Evolutionary conservation across 768 basidiomycete species (phyloP), one percentile per base, ranked within the genome.

Genomic region (Chalciporus piperatus): DNA sequence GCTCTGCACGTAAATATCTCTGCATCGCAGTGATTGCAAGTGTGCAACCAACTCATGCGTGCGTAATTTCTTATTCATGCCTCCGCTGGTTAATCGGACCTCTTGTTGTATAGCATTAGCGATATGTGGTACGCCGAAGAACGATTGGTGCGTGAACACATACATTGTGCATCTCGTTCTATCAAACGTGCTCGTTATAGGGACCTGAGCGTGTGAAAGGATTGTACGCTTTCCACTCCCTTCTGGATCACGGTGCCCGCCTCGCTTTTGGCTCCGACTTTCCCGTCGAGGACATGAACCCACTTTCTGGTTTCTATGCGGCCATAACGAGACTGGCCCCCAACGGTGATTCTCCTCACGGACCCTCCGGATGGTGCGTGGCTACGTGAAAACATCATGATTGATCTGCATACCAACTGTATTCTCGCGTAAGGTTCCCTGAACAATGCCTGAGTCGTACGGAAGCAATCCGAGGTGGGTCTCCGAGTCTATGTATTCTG

Each of bases 111-210:
- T 59, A 87, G 86, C 47, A 85, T 79, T 55, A 88, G 85, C 56
- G 90, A 92, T 61, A 95, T 96, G 92, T 86, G 84, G 79, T 96
- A 88, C 65, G 92, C 89, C 7, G 81, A 94, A 68, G 80, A 83
- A 20, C 84, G 92, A 47, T 67, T 96, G 59, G 90, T 90, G 58
- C 60, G 80, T 69, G 37, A 25, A 1, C 46, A 27, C 30, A 32
- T 17, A 22, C 22, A 20, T 19, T 33, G 27, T 38, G 27, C n/a
- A 20, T 10, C 30, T 17, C 33, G 10, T 1, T 9, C 16, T 38
- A 23, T 25, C 25, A 4, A 42, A 23, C 10, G 12, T 17, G 38
- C 14, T n/a, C 35, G 28, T 23, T 11, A 23, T 42, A 86, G 89
- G 92, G 94, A 6, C 80, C 85, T 14, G 86, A 92, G 57, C 81